These are phyloP conservation scores for Erysiphe pulchra DNA, from an alignment of 2,329 filamentous ascomycete species.

Conservation along the genomic window DNA sequence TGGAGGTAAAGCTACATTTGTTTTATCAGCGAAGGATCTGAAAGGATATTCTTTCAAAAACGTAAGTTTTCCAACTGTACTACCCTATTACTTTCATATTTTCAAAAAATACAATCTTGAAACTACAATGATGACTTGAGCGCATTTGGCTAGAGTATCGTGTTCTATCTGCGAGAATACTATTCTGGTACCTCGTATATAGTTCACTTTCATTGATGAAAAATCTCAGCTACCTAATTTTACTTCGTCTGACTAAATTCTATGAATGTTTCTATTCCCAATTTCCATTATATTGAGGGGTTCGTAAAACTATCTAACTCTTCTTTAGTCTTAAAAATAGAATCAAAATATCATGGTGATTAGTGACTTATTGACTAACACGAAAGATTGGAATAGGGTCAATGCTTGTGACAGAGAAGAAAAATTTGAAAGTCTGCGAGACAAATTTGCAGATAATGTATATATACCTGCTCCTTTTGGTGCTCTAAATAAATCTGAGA, in stretches of 20 bases:
- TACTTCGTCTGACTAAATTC: conserved; percentile 56
- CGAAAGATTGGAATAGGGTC: conserved; percentile 31
- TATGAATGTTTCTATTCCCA: too few relatives aligned
- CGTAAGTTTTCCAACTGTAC: neutral
- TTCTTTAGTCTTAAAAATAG: too few relatives aligned
- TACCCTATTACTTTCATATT: too few relatives aligned
- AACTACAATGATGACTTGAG: conserved; percentile 86
- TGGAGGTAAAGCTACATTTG: conserved; percentile 53
- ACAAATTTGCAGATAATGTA: conserved; percentile 78
- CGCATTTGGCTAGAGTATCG: conserved; percentile 99
- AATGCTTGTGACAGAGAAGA: conserved; percentile 85
- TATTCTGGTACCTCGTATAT: conserved; percentile 47
- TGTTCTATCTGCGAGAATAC: conserved; percentile 31
- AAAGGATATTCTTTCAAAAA: neutral
- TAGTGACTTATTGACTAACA: too few relatives aligned
- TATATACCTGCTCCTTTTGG: conserved; percentile 19
- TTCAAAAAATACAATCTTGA: too few relatives aligned
- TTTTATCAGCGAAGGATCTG: neutral
- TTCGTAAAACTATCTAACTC: neutral
- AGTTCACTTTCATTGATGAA: conserved; percentile 81
- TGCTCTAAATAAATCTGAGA: conserved; percentile 14
- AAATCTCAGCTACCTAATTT: conserved; percentile 97
- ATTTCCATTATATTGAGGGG: too few relatives aligned
- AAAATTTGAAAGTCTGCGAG: conserved; percentile 53
- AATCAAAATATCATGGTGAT: too few relatives aligned